These are phyloP conservation scores for Kazachstania kunashirensis DNA, from an alignment of 805 yeast species.

Conservation along the genomic window DNA sequence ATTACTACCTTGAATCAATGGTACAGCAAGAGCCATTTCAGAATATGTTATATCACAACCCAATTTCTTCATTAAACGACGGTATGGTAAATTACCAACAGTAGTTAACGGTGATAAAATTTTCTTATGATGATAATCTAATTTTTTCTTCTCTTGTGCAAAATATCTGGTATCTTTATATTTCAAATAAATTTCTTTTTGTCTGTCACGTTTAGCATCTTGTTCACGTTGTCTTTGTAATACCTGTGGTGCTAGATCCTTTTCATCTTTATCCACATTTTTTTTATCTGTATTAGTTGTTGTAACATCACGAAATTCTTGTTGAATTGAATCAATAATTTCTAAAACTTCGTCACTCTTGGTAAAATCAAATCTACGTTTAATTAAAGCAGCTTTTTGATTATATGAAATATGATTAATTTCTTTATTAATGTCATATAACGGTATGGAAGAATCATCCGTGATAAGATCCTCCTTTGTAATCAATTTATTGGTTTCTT, in stretches of 20 bases:
- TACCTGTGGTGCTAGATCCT: constrained; percentile 11
- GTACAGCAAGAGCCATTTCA: constrained; percentile 88
- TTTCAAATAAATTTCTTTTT: constrained; percentile 23
- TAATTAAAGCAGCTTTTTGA: constrained; percentile 27
- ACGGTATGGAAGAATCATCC: constrained; percentile 25
- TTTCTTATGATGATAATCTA: constrained; percentile 63
- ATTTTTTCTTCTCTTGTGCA: constrained; percentile 68
- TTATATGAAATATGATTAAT: constrained; percentile 50
- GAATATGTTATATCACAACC: constrained; percentile 92
- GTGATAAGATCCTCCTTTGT: constrained; percentile 17
- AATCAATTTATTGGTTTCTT: constrained; percentile 30
- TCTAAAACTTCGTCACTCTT: constrained; percentile 49
- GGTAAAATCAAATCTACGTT: constrained; percentile 51
- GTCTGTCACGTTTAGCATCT: constrained; percentile 28
- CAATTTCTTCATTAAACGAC: constrained; percentile 79
- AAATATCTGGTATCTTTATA: constrained; percentile 71
- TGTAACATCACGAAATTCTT: constrained; percentile 24
- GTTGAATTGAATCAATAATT: constrained; percentile 52
- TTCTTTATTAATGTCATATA: constrained; percentile 39
- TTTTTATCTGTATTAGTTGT: background rate
- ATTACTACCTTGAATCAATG: constrained; percentile 80
- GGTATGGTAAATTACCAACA: constrained; percentile 91
- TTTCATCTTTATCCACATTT: background rate
- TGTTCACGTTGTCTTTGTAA: constrained; percentile 20
- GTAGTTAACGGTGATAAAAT: constrained; percentile 94